Evolutionary conservation across 163 green algal genomes (phyloP).

Genomic region (Scenedesmus sp.): DNA sequence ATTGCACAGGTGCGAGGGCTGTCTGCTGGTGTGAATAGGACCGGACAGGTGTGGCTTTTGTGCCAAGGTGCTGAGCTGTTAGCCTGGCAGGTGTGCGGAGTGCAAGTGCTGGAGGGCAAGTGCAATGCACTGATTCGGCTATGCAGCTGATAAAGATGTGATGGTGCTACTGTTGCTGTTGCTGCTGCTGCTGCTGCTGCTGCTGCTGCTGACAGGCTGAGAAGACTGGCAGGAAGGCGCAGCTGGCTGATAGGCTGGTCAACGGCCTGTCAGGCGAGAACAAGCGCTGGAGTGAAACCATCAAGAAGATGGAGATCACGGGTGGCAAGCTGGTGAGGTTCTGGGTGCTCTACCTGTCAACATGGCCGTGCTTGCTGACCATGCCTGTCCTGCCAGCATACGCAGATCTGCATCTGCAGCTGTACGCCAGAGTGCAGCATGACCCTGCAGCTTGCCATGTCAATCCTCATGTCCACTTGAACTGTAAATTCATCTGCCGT

Average conservation of each 20-base stretch:
- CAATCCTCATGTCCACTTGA: too few species aligned
- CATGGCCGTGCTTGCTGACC: background rate
- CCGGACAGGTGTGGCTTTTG: too few species aligned
- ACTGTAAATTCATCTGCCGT: too few species aligned
- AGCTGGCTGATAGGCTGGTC: constrained; percentile 93
- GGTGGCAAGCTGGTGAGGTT: constrained; percentile 71
- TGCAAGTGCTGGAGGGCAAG: too few species aligned
- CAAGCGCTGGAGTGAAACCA: constrained; percentile 88
- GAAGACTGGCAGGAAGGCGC: constrained; percentile 87
- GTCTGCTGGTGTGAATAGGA: background rate
- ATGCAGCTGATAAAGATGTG: background rate
- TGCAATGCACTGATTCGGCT: background rate
- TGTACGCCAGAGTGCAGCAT: background rate
- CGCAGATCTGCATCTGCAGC: background rate
- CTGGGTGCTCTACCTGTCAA: background rate
- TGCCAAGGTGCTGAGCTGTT: too few species aligned
- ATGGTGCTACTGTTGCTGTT: background rate
- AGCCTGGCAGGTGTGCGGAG: too few species aligned
- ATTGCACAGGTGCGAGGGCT: constrained; percentile 70
- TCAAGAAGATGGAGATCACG: constrained; percentile 77
- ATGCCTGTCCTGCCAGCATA: background rate
- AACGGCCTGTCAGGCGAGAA: constrained; percentile 92
- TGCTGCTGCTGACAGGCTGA: constrained; percentile 76
- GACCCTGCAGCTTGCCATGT: too few species aligned
- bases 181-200: background rate